Conservation (phyloP, 179 eudicot species). For the Dionaea muscipula region DNA sequence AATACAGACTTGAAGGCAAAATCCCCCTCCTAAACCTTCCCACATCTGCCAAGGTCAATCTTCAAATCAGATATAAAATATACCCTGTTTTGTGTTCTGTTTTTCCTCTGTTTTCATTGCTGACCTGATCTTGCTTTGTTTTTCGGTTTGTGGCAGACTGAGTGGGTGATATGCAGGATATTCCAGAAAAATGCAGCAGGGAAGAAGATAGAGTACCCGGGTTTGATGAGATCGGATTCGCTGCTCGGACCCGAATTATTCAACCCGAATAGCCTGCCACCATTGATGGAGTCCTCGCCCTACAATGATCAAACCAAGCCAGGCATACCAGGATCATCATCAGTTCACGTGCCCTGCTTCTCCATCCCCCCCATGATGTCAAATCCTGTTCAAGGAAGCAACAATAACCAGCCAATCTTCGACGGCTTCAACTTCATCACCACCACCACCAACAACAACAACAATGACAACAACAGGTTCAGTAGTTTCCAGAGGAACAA, state of each 20-base stretch:
- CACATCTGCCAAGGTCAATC: constrained; percentile 37
- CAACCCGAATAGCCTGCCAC: constrained; percentile 35
- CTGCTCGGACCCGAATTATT: constrained; percentile 19
- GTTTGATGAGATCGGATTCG: constrained; percentile 25
- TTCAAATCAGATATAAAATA: background rate
- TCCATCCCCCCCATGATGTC: constrained; percentile 35
- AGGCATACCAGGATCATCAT: constrained; percentile 12
- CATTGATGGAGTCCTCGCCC: constrained; percentile 46
- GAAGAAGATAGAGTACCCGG: constrained; percentile 42
- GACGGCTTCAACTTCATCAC: constrained; percentile 7
- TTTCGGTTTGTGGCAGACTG: constrained; percentile 39
- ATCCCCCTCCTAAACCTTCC: constrained; percentile 48
- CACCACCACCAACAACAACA: constrained; percentile 11
- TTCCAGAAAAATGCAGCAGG: constrained; percentile 54
- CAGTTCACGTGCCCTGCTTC: constrained; percentile 84
- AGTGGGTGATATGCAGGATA: constrained; percentile 86
- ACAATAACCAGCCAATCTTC: constrained; percentile 7
- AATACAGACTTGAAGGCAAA: constrained; percentile 67
- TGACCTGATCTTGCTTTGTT: background rate
- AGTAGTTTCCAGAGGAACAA: constrained; percentile 10
- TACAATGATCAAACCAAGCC: constrained; percentile 15
- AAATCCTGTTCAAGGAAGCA: constrained; percentile 21
- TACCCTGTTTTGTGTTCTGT: background rate
- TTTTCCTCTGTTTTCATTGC: background rate
- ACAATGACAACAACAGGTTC: constrained; percentile 16